Percentiles rank a stretch among this genome's conserved stretches.
Conservation (phyloP, 2,329 filamentous ascomycete species). For the Fusarium fracticaudum region DNA sequence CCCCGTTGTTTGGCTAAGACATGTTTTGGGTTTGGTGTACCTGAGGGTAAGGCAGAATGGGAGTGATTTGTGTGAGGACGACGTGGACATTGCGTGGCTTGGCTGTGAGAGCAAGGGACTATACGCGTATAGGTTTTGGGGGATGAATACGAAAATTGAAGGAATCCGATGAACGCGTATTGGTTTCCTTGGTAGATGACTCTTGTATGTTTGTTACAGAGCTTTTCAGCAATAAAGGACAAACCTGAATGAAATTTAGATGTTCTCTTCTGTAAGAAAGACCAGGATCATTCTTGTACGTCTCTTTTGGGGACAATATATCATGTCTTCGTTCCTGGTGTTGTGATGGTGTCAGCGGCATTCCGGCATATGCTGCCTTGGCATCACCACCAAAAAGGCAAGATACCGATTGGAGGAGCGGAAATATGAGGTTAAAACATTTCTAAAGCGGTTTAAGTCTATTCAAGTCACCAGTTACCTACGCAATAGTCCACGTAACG, state of each 20-base stretch:
- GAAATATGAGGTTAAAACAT: background rate
- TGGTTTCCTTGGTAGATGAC: background rate
- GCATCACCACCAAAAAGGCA: background rate
- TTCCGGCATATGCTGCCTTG: background rate
- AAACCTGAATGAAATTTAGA: fast-evolving
- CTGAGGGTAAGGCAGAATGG: constrained; percentile 1
- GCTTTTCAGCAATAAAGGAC: background rate
- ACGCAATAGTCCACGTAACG: background rate
- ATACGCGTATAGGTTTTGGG: constrained; percentile 29
- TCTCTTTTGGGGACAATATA: background rate
- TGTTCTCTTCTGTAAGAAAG: fast-evolving
- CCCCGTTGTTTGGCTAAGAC: constrained; percentile 22
- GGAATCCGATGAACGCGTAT: constrained; percentile 33
- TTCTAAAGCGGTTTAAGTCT: background rate
- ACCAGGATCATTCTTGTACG: background rate
- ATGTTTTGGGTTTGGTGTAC: background rate
- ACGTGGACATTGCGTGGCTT: background rate
- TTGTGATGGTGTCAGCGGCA: background rate
- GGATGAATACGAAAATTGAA: constrained; percentile 30
- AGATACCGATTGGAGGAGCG: background rate
- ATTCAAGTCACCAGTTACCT: background rate
- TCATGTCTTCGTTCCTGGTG: background rate
- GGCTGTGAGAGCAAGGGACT: background rate
- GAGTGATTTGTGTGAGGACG: background rate
- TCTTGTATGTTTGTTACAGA: background rate